A percentile compares a stretch with the other conserved stretches of the same genome.
These are phyloP conservation scores for Boletus eberwhitei DNA, from an alignment of 768 basidiomycete genomes.

Conservation along the genomic window DNA sequence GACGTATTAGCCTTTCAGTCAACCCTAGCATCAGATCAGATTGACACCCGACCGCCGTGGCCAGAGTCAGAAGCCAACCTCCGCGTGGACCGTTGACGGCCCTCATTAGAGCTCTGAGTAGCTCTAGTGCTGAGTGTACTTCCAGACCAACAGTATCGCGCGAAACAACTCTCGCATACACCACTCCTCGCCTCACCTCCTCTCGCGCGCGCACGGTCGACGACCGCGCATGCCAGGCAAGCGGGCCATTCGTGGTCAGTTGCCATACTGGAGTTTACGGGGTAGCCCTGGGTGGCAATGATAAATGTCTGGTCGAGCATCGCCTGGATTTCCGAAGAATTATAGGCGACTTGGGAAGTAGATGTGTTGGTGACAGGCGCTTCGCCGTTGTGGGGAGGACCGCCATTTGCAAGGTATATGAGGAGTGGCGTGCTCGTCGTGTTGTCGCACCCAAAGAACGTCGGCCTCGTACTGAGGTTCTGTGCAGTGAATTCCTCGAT, in stretches of 20 bases:
- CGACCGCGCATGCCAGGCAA: conserved; percentile 50
- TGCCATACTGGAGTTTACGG: conserved; percentile 21
- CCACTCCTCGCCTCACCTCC: conserved; percentile 27
- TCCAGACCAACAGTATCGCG: conserved; percentile 32
- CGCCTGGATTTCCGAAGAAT: conserved; percentile 34
- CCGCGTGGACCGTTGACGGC: background rate
- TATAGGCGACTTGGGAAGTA: conserved; percentile 39
- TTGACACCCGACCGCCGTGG: conserved; percentile 9
- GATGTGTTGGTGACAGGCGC: conserved; percentile 42
- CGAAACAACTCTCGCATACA: conserved; percentile 30
- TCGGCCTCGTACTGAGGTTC: conserved; percentile 37
- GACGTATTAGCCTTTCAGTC: background rate
- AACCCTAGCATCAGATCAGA: conserved; percentile 14
- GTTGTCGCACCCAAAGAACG: conserved; percentile 46
- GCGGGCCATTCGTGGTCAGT: conserved; percentile 43
- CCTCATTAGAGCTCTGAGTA: background rate
- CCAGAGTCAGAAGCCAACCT: conserved; percentile 6
- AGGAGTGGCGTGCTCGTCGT: conserved; percentile 41
- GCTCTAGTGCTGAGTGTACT: background rate
- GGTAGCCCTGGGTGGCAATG: conserved; percentile 43
- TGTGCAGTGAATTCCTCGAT: conserved; percentile 32
- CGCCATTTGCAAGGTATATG: conserved; percentile 59
- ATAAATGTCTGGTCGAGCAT: conserved; percentile 47
- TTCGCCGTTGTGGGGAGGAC: conserved; percentile 37
- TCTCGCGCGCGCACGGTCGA: conserved; percentile 41